Conservation (phyloP, 2,329 filamentous ascomycete genomes). For the Claviceps arundinis region DNA sequence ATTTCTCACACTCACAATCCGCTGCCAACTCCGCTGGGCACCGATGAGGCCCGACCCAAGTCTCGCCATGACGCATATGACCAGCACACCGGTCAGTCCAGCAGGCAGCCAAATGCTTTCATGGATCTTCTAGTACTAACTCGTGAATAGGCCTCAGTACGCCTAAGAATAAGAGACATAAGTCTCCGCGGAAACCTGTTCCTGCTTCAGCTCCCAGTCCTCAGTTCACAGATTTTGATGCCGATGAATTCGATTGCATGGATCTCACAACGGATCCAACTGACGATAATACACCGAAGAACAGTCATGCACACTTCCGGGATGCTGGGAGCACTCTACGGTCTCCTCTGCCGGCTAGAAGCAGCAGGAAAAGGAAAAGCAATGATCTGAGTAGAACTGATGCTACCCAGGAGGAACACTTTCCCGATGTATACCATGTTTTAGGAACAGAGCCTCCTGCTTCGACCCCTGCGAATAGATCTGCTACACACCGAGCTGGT, state of each 20-base stretch:
- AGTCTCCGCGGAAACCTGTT: conserved; percentile 15
- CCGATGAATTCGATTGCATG: conserved; percentile 23
- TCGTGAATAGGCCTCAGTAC: background rate
- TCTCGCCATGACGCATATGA: conserved; percentile 6
- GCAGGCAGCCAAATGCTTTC: background rate
- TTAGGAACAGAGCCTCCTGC: conserved; percentile 26
- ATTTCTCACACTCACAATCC: conserved; percentile 27
- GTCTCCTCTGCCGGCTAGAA: conserved; percentile 23
- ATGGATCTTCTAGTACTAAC: background rate
- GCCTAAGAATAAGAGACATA: conserved; percentile 12
- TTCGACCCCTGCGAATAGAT: conserved; percentile 20
- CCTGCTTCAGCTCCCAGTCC: conserved; percentile 13
- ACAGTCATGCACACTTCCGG: conserved; percentile 27
- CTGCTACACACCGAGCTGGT: conserved; percentile 11
- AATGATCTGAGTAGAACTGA: conserved; percentile 28
- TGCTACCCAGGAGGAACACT: conserved; percentile 29
- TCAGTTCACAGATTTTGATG: conserved; percentile 23
- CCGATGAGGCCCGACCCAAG: conserved; percentile 10
- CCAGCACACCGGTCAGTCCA: conserved; percentile 5
- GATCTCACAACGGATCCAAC: conserved; percentile 26
- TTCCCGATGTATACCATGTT: conserved; percentile 40
- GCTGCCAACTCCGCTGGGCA: conserved; percentile 25
- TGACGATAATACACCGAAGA: conserved; percentile 21
- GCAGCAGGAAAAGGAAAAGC: conserved; percentile 40
- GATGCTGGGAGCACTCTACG: conserved; percentile 27